Evolutionary conservation across 2,329 filamentous ascomycete species (phyloP).

Genomic region (Claviceps sp.): DNA sequence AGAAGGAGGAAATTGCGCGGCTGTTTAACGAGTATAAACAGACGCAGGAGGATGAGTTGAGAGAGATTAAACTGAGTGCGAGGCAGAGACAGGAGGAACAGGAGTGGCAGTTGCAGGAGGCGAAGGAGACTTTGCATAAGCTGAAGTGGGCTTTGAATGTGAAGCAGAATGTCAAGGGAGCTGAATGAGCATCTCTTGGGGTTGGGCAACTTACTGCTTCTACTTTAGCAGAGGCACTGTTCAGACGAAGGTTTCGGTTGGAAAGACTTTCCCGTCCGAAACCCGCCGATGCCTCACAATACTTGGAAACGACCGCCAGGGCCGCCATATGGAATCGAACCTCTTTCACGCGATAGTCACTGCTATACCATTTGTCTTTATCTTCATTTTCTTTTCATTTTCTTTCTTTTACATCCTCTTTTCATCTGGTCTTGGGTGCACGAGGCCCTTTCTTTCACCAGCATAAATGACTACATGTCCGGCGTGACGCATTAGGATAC

Average conservation of each 20-base stretch:
- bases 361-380: not conserved
- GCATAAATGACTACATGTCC: constrained; percentile 2
- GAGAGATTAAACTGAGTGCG: constrained; percentile 44
- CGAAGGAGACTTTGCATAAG: constrained; percentile 49
- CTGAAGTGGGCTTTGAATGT: constrained; percentile 61
- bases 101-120: constrained; percentile 41
- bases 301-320: not conserved
- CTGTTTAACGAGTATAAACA: constrained; percentile 52
- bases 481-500: constrained; percentile 6
- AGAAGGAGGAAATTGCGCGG: constrained; percentile 47
- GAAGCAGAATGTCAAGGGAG: constrained; percentile 45
- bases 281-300: not conserved
- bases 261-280: too few species aligned
- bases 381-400: not conserved
- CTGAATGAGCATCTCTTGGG: constrained; percentile 23
- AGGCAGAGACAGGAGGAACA: constrained; percentile 47
- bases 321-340: not conserved
- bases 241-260: too few species aligned
- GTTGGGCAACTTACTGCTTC: not conserved
- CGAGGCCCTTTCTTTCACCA: not conserved
- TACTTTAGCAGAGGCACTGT: too few species aligned
- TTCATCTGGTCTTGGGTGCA: not conserved
- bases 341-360: constrained; percentile 1
- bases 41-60: constrained; percentile 48
- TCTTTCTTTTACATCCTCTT: not conserved